Base-by-base conservation (phyloP, 345 rosid species). In the Eucalyptus camaldulensis region DNA sequence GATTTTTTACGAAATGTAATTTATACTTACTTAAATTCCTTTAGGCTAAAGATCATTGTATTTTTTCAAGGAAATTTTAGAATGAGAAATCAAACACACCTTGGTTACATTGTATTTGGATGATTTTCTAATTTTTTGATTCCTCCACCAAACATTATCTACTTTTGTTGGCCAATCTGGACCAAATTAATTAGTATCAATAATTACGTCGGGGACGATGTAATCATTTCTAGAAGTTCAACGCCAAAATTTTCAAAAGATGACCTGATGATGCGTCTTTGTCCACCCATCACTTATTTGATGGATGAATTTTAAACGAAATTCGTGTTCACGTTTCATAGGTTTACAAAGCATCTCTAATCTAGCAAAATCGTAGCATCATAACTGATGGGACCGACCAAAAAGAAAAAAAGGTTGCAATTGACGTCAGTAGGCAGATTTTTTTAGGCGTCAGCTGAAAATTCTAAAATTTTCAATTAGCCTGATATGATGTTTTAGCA, bases 61-160 rank as follows among this genome's bases (percentile, higher is more conserved):
- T 56, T 56, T 56, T 56, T 1, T 1, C 3, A 4, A 1, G 3
- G 6, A 56, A 22, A 0, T 2, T 56, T 10, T 24, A 56, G 13
- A 56, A 56, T 24, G 27, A 53, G 29, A 22, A 22, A 56, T 56
- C 13, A 56, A 56, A 56, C 27, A 24, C 29, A 56, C 62, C 29
- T 29, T 10, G 1, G 6, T 56, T 67, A 11, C 76, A n/a, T 8
- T 31, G 11, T 67, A 15, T 31, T 67, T 31, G 2, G 37, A 67
- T 31, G 10, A 72, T 72, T 72, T 72, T 72, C 81, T 17, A 17
- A 31, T 3, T 2, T 33, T 72, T 33, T 72, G 2, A 33, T 72
- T 72, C 81, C 25, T 72, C 13, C 45, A 72, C 25, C 45, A 10
- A 65, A 65, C 40, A n/a, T 13, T 65, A 65, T 65, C 76, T 65